A percentile compares a stretch with the other conserved stretches of the same genome.
Conservation (phyloP, 306 rosid species). For the Hylodesmum podocarpum region DNA sequence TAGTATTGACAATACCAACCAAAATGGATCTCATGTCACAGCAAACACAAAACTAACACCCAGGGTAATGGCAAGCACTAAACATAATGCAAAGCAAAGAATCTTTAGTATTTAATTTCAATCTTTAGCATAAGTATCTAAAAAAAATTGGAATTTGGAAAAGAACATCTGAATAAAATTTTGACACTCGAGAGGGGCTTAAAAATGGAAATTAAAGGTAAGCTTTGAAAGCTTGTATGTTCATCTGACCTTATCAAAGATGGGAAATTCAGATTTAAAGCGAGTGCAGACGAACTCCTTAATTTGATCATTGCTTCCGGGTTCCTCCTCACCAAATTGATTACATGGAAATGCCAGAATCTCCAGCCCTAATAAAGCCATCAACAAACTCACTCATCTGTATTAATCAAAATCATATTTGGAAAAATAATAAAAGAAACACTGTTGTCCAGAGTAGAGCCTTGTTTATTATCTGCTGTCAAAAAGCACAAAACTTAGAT, state of each 20-base stretch:
- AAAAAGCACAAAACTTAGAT: no score
- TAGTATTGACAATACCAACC: conserved; percentile 2
- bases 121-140: neutral
- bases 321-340: conserved; percentile 84
- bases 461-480: no score
- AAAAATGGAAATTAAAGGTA: neutral
- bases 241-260: conserved; percentile 75
- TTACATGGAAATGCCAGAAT: conserved; percentile 89
- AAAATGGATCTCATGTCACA: neutral
- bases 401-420: neutral
- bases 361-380: conserved; percentile 60
- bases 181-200: neutral
- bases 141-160: neutral
- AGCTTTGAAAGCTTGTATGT: neutral
- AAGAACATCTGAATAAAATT: neutral
- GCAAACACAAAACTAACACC: neutral
- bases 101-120: neutral
- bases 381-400: neutral
- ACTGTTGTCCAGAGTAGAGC: neutral
- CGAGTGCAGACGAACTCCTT: conserved; percentile 76
- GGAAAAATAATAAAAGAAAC: conserved; percentile 15
- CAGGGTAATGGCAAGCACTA: neutral
- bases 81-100: conserved; percentile 9
- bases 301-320: conserved; percentile 82
- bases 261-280: conserved; percentile 83